A percentile compares a stretch with the other conserved stretches of the same genome.
Evolutionary conservation across 2,329 filamentous ascomycete species (phyloP).

Genomic region (Daldinia sp.): DNA sequence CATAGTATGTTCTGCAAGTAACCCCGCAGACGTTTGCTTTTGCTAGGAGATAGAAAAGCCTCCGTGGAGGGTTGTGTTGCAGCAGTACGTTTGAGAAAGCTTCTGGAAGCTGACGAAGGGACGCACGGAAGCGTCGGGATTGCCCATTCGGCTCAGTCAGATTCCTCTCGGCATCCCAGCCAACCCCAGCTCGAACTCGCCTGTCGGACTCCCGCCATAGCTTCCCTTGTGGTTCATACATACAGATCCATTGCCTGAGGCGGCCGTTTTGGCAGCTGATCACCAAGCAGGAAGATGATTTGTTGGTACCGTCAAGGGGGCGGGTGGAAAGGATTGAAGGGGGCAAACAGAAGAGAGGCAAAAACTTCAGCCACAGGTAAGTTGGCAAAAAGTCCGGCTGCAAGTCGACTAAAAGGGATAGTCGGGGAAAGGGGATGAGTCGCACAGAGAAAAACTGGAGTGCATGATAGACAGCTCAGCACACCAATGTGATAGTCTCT

Average conservation of each 20-base stretch:
- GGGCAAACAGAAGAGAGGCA: conserved; percentile 39
- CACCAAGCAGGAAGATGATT: conserved; percentile 36
- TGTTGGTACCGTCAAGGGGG: conserved; percentile 24
- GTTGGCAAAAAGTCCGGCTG: conserved; percentile 38
- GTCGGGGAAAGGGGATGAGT: conserved; percentile 45
- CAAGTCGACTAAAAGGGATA: conserved; percentile 48
- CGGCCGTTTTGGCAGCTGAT: conserved; percentile 40
- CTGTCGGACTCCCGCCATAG: conserved; percentile 24
- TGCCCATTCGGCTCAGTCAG: conserved; percentile 32
- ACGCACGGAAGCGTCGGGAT: conserved; percentile 33
- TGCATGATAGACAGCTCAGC: conserved; percentile 45
- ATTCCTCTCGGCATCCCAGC: conserved; percentile 19
- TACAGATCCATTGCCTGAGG: conserved; percentile 31
- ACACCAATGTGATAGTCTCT: conserved; percentile 38
- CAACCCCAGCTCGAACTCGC: conserved; percentile 21
- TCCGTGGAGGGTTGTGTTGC: conserved; percentile 30
- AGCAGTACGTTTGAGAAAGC: conserved; percentile 33
- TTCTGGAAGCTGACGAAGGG: conserved; percentile 40
- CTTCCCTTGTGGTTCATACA: conserved; percentile 25
- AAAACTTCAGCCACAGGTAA: conserved; percentile 38
- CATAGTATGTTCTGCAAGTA: conserved; percentile 19
- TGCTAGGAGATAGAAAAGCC: conserved; percentile 15
- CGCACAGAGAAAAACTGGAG: conserved; percentile 45
- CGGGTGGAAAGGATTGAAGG: conserved; percentile 16
- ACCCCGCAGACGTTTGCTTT: conserved; percentile 30